phyloP scores from a whole-genome alignment of 441 rosid species.

The Brassica hybrid region DNA sequence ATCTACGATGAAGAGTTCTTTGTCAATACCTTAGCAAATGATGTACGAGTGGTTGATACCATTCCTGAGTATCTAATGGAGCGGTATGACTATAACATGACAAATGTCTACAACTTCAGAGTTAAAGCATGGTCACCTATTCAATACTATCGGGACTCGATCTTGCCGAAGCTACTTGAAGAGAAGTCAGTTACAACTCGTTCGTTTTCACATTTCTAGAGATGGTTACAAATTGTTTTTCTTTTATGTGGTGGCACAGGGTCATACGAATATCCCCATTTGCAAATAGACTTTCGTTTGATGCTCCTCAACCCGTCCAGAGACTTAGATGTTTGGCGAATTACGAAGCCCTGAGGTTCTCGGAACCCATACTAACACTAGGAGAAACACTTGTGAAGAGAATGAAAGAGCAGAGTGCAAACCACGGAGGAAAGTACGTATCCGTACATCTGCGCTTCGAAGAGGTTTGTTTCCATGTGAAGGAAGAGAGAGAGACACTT shows the following conservation, averaged over 20 bases:
- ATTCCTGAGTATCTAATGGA: slow-evolving; percentile 96
- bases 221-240: slow-evolving; percentile 1
- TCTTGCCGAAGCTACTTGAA: slow-evolving; percentile 92
- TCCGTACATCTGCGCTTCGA: slow-evolving; percentile 99
- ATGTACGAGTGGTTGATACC: slow-evolving; percentile 78
- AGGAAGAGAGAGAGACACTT: slow-evolving; percentile 26
- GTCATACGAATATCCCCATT: slow-evolving; percentile 98
- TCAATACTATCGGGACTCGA: slow-evolving; percentile 80
- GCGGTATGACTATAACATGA: slow-evolving; percentile 89
- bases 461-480: slow-evolving; percentile 68
- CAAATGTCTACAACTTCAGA: slow-evolving; percentile 96
- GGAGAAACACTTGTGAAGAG: slow-evolving; percentile 86
- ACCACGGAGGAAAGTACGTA: slow-evolving; percentile 80
- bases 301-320: slow-evolving; percentile 94
- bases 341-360: slow-evolving; percentile 87
- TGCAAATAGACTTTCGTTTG: slow-evolving; percentile 97
- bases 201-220: slow-evolving; percentile 10
- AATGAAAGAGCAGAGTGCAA: slow-evolving; percentile 89
- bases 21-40: slow-evolving; percentile 72
- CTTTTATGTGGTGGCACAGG: slow-evolving; percentile 50
- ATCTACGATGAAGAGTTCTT: slow-evolving; percentile 94
- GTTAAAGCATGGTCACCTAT: slow-evolving; percentile 98
- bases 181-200: slow-evolving; percentile 77
- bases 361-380: slow-evolving; percentile 73
- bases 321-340: slow-evolving; percentile 96